These are phyloP conservation scores for Salisapilia sapeloensis DNA, from an alignment of 352 stramenopile species.

Conservation along the genomic window DNA sequence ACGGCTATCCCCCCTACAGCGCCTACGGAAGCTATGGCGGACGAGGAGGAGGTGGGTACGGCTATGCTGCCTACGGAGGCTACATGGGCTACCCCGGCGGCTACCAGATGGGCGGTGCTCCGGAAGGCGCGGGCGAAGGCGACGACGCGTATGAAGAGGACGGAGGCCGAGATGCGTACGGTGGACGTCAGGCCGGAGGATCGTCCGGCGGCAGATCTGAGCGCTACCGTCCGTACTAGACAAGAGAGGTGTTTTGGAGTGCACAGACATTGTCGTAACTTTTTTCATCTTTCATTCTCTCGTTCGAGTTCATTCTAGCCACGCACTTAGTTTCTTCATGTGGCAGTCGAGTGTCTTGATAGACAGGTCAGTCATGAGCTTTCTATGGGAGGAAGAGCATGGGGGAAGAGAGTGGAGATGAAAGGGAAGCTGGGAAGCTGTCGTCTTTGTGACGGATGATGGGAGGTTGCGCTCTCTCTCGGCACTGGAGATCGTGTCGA, in stretches of 20 bases:
- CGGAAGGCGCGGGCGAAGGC: constrained; percentile 4
- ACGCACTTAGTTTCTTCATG: too few species aligned
- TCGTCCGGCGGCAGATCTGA: constrained; percentile 51
- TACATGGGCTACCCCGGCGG: constrained; percentile 12
- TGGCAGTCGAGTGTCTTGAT: too few species aligned
- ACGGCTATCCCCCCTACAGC: constrained; percentile 5
- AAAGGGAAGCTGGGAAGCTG: too few species aligned
- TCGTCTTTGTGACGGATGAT: too few species aligned
- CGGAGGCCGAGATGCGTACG: constrained; percentile 5
- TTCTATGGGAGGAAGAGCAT: too few species aligned
- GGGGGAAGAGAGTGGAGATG: too few species aligned
- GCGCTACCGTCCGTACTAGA: constrained; percentile 74
- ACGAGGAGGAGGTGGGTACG: constrained; percentile 9
- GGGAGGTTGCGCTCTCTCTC: too few species aligned
- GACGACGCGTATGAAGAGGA: constrained; percentile 6
- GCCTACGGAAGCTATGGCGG: constrained; percentile 6
- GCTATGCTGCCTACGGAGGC: constrained; percentile 8
- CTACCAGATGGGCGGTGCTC: constrained; percentile 10
- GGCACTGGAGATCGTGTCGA: too few species aligned
- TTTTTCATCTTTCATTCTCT: constrained; percentile 4
- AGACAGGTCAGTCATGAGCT: too few species aligned
- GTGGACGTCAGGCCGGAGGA: constrained; percentile 13
- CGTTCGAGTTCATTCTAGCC: too few species aligned
- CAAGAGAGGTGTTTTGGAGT: too few species aligned
- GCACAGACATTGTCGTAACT: constrained; percentile 1